A percentile compares a stretch with the other conserved stretches of the same genome.
These are phyloP conservation scores for Trichoderma orchidacearum DNA, from an alignment of 495 filamentous ascomycete genomes.

Conservation along the genomic window DNA sequence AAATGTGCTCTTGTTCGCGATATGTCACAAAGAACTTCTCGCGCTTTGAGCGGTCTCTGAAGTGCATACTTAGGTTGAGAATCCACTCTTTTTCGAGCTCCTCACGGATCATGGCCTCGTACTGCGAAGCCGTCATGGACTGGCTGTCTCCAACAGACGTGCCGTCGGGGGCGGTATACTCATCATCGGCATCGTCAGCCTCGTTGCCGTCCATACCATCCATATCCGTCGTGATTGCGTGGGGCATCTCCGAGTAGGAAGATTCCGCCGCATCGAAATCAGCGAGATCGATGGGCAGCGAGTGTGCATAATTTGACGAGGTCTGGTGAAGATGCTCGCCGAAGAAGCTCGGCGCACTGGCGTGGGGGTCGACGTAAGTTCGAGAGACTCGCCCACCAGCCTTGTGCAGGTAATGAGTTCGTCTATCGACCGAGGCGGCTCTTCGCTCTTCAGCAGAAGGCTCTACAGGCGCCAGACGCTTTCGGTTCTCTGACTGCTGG, in stretches of 20 bases:
- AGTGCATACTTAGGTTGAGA: constrained; percentile 96
- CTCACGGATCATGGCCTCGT: constrained; percentile 50
- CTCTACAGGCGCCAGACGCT: constrained; percentile 51
- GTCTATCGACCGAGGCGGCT: constrained; percentile 60
- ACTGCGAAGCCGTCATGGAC: constrained; percentile 35
- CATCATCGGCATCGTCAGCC: constrained; percentile 5
- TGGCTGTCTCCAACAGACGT: constrained; percentile 16
- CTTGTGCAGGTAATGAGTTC: constrained; percentile 21
- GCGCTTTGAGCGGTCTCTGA: constrained; percentile 82
- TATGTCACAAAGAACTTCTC: constrained; percentile 99
- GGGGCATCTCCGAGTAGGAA: constrained; percentile 6
- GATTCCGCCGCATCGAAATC: neutral
- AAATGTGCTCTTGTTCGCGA: constrained; percentile 58
- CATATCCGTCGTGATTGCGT: constrained; percentile 5
- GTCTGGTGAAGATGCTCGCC: neutral
- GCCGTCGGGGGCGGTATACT: constrained; percentile 6
- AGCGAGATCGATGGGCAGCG: neutral
- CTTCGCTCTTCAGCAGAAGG: constrained; percentile 52
- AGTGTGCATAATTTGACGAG: neutral
- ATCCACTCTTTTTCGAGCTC: constrained; percentile 91
- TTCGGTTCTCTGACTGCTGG: constrained; percentile 65
- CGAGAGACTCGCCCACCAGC: constrained; percentile 5
- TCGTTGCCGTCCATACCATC: constrained; percentile 3
- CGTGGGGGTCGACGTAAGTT: constrained; percentile 18
- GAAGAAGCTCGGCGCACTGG: constrained; percentile 30